Evolutionary conservation across 2,329 filamentous ascomycete species (phyloP).

Genomic region (Colletotrichum camelliae): DNA sequence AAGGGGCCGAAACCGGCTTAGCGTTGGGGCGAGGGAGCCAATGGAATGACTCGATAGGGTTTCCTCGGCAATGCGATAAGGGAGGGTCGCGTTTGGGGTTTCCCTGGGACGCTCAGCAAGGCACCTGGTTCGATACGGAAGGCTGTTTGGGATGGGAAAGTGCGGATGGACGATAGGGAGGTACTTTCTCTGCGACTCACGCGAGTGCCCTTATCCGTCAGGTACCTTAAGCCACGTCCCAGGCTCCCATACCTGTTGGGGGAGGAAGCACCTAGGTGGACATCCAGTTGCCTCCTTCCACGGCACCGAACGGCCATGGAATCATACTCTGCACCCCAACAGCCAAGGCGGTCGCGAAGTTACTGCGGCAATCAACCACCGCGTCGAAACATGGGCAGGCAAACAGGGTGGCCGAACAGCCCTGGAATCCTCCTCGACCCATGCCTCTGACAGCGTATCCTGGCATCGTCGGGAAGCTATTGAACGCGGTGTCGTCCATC

Average conservation of each 20-base stretch:
- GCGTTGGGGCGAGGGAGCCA: slow-evolving; percentile 26
- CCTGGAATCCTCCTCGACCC: neutral
- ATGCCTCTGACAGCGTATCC: neutral
- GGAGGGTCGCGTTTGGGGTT: slow-evolving; percentile 19
- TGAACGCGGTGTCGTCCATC: neutral
- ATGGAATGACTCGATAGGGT: slow-evolving; percentile 28
- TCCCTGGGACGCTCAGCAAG: slow-evolving; percentile 4
- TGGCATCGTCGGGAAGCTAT: neutral
- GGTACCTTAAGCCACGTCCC: neutral
- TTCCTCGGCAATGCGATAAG: slow-evolving; percentile 33
- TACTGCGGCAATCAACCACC: neutral
- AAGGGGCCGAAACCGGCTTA: slow-evolving; percentile 28
- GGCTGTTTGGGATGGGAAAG: slow-evolving; percentile 11
- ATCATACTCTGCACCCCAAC: neutral
- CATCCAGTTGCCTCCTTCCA: neutral
- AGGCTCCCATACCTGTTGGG: neutral
- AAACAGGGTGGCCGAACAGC: neutral
- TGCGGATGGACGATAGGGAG: slow-evolving; percentile 2
- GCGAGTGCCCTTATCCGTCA: neutral
- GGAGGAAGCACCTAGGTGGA: neutral
- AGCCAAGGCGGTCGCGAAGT: slow-evolving; percentile 4
- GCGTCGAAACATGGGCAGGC: neutral
- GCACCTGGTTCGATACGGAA: slow-evolving; percentile 9
- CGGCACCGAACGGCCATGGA: neutral
- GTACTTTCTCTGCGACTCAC: neutral